A percentile compares a stretch with the other conserved stretches of the same genome.
Conservation (phyloP, 352 stramenopile genomes). For the Saprolegnia parasitica region DNA sequence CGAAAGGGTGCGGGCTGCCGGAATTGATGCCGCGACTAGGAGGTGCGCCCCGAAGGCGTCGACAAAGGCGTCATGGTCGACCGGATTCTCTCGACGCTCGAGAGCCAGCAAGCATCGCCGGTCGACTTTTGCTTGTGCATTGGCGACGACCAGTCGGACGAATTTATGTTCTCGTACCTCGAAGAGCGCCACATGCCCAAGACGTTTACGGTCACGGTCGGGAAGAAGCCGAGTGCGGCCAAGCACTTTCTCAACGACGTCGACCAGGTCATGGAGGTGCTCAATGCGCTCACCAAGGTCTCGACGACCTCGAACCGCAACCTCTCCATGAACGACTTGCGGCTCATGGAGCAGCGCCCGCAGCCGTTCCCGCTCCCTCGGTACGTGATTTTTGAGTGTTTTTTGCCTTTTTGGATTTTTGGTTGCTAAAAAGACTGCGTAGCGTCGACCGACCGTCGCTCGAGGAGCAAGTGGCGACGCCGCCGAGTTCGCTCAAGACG, state of each 20-base stretch:
- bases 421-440: background rate
- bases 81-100: slow-evolving; percentile 91
- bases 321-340: slow-evolving; percentile 80
- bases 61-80: slow-evolving; percentile 98
- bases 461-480: slow-evolving; percentile 29
- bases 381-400: background rate
- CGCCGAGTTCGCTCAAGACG: slow-evolving; percentile 34
- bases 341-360: slow-evolving; percentile 52
- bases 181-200: slow-evolving; percentile 68
- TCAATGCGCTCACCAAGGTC: slow-evolving; percentile 84
- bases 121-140: slow-evolving; percentile 97
- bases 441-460: background rate
- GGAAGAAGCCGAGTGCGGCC: slow-evolving; percentile 97
- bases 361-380: slow-evolving; percentile 48
- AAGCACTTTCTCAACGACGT: slow-evolving; percentile 98
- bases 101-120: slow-evolving; percentile 53
- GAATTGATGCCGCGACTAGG: slow-evolving; percentile 37
- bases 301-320: slow-evolving; percentile 80
- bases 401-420: slow-evolving; percentile 3
- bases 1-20: background rate
- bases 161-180: slow-evolving; percentile 95
- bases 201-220: slow-evolving; percentile 95
- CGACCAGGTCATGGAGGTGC: slow-evolving; percentile 92
- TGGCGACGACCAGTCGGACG: slow-evolving; percentile 98
- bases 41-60: slow-evolving; percentile 95